Percentiles rank a stretch among this genome's conserved stretches.
Evolutionary conservation across 176 grass and related monocot genomes (phyloP).

Genomic region (Avena insularis): DNA sequence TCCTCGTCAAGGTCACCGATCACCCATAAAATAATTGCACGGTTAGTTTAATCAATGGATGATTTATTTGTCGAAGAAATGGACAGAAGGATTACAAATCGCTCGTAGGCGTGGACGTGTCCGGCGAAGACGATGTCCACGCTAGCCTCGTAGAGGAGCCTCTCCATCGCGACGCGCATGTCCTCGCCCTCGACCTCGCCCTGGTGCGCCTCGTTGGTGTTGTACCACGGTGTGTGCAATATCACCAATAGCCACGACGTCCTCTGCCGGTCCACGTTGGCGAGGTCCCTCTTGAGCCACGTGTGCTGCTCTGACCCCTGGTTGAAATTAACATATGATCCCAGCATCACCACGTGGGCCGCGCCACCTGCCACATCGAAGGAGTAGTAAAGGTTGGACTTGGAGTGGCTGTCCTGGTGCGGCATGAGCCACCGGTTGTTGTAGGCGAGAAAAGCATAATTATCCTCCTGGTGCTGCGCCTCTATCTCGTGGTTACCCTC

Average conservation of each 20-base stretch:
- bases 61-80: no score
- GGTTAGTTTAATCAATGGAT: background rate
- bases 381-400: slow-evolving; percentile 83
- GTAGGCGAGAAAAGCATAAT: slow-evolving; percentile 56
- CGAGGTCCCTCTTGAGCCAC: slow-evolving; percentile 65
- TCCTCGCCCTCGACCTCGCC: slow-evolving; percentile 56
- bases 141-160: slow-evolving; percentile 49
- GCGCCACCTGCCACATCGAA: slow-evolving; percentile 67
- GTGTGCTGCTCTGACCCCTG: slow-evolving; percentile 53
- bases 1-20: slow-evolving; percentile 49
- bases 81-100: slow-evolving; percentile 55
- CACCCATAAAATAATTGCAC: no score
- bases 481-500: slow-evolving; percentile 83
- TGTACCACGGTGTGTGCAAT: slow-evolving; percentile 88
- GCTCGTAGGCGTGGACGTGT: slow-evolving; percentile 81
- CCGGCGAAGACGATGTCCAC: slow-evolving; percentile 78
- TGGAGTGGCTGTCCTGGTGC: slow-evolving; percentile 56
- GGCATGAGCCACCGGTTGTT: slow-evolving; percentile 85
- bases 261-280: slow-evolving; percentile 50
- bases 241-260: slow-evolving; percentile 66
- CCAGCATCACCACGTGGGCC: slow-evolving; percentile 73
- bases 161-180: slow-evolving; percentile 69
- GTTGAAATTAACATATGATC: slow-evolving; percentile 49
- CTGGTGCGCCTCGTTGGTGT: slow-evolving; percentile 72
- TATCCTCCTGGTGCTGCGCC: slow-evolving; percentile 30